Evolutionary conservation across 1,284 basidiomycete genomes (phyloP).

Genomic region (Tetrapyrgos nigripes): DNA sequence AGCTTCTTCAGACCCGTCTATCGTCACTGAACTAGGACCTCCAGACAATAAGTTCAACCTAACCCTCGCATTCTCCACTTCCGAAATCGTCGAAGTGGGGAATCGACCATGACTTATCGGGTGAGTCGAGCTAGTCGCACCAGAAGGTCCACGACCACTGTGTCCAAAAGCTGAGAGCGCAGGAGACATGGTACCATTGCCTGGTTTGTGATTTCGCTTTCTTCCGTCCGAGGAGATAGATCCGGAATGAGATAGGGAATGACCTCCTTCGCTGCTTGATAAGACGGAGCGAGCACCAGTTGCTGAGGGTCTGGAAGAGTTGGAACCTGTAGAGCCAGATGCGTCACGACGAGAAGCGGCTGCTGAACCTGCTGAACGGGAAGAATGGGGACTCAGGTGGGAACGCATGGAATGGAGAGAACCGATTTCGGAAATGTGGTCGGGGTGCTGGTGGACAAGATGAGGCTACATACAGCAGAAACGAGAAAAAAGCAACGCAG

Average conservation of each 20-base stretch:
- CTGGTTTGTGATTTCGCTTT: slow-evolving; percentile 26
- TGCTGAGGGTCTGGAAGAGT: slow-evolving; percentile 55
- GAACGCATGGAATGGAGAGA: slow-evolving; percentile 68
- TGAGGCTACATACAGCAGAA: slow-evolving; percentile 42
- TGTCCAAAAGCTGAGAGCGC: slow-evolving; percentile 38
- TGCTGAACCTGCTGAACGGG: slow-evolving; percentile 56
- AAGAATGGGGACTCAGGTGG: slow-evolving; percentile 46
- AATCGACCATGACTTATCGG: slow-evolving; percentile 5
- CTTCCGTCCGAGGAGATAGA: slow-evolving; percentile 60
- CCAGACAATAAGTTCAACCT: background rate
- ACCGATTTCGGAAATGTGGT: slow-evolving; percentile 57
- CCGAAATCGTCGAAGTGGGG: slow-evolving; percentile 2
- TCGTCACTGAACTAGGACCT: background rate
- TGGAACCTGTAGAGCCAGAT: slow-evolving; percentile 45
- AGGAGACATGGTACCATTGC: slow-evolving; percentile 31
- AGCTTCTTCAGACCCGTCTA: background rate
- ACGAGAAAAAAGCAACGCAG: slow-evolving; percentile 5
- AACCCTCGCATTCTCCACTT: background rate
- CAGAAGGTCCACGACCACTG: background rate
- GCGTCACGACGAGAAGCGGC: slow-evolving; percentile 46
- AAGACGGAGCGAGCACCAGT: slow-evolving; percentile 23
- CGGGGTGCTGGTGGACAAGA: slow-evolving; percentile 47
- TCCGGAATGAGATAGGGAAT: slow-evolving; percentile 51
- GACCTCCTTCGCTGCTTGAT: slow-evolving; percentile 30
- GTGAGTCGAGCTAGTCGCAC: slow-evolving; percentile 11